Evolutionary conservation across 441 rosid genomes (phyloP), one percentile per base, ranked within the genome.

Genomic region (Isatis lusitanica): DNA sequence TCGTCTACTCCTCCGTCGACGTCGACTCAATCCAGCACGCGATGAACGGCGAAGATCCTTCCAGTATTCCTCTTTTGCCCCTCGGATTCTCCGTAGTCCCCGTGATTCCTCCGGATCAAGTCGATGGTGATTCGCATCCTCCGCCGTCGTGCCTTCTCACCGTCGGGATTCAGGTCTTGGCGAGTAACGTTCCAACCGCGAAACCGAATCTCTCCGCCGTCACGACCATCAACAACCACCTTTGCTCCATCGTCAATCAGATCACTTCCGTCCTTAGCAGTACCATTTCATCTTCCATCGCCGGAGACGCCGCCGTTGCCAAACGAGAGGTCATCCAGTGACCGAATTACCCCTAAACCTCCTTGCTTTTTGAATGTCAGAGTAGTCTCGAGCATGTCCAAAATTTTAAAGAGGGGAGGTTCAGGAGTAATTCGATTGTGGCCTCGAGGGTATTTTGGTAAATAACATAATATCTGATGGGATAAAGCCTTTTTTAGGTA

Each of bases 41-140:
- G 4, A 94, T 94, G 97, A 92, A 80, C 26, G 92, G 90, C 0
- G 90, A 86, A 59, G 97, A 94, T 69, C 88, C 92, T 33, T 90
- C 96, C 1, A 71, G 73, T 74, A 85, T 94, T 61, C 95, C 97
- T 1, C 78, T 94, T 68, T 88, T 94, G 33, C 97, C 98, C 11
- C 63, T 88, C 10, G 98, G 98, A 0, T 91, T 93, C 81, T 83
- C 83, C 16, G 78, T 91, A 36, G 80, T 86, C 39, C 96, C 98
- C 0, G 75, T 70, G 75, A 57, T 47, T 40, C 31, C 62, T 17
- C 62, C 71, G 2, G 58, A 21, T 52, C 42, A 9, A 16, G 30
- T 74, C 2, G 87, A 82, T 58, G 77, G 71, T 42, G 9, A 48
- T 4, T 71, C 66, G 18, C 35, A 5, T 47, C 59, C 48, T 46